Evolutionary conservation across 345 rosid genomes (phyloP).

Genomic region (Linum usitatissimum): DNA sequence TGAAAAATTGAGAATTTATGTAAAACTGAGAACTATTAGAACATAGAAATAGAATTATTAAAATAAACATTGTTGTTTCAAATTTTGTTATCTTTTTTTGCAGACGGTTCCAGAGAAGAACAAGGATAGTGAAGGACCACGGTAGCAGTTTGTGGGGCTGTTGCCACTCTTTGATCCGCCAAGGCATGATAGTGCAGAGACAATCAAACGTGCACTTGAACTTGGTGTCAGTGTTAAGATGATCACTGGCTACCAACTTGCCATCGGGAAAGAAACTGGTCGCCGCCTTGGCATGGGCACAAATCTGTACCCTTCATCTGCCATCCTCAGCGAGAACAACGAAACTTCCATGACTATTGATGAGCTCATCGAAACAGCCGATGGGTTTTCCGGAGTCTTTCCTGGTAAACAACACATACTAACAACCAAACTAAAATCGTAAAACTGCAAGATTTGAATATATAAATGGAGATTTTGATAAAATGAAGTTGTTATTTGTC

Average conservation of each 20-base stretch:
- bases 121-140: constrained; percentile 58
- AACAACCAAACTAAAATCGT: no score
- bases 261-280: constrained; percentile 78
- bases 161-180: constrained; percentile 92
- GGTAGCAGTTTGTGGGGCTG: constrained; percentile 90
- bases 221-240: constrained; percentile 80
- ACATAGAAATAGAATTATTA: neutral
- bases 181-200: constrained; percentile 78
- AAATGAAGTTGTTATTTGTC: no score
- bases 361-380: constrained; percentile 73
- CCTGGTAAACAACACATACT: constrained; percentile 38
- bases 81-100: no score
- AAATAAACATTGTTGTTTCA: no score
- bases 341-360: constrained; percentile 53
- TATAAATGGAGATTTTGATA: no score
- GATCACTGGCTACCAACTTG: constrained; percentile 87
- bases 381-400: constrained; percentile 83
- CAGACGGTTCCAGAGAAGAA: constrained; percentile 58
- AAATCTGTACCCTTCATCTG: constrained; percentile 73
- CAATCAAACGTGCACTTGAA: constrained; percentile 66
- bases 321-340: constrained; percentile 51
- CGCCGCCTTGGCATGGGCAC: constrained; percentile 92
- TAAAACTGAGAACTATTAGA: neutral
- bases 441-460: no score
- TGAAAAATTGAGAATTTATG: neutral